Evolutionary conservation across 768 basidiomycete genomes (phyloP), one percentile per base, ranked within the genome.

Genomic region (Plicaturopsis crispa): DNA sequence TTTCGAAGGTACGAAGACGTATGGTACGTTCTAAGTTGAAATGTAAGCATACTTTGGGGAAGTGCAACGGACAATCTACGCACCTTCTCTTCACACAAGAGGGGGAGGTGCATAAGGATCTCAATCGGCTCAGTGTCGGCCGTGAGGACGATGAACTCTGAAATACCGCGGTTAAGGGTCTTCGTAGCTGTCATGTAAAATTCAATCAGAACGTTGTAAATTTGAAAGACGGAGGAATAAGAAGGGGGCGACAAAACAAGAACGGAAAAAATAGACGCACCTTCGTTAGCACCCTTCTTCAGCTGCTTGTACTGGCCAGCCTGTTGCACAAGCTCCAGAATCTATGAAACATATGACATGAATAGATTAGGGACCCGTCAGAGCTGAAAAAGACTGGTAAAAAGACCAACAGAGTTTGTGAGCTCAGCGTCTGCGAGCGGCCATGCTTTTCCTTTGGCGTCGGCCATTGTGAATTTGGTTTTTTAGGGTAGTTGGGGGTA

Each of bases 211-310:
- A n/a, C n/a, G n/a, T n/a, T n/a, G n/a, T n/a, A n/a, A n/a, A n/a
- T n/a, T n/a, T n/a, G n/a, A n/a, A n/a, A n/a, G n/a, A n/a, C n/a
- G n/a, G n/a, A n/a, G n/a, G 17, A 38, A 39, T 24, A 11, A 17
- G 38, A 20, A 10, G 19, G 19, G 12, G 2, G n/a, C n/a, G 22
- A 36, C 20, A 13, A 26, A 14, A 26, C 11, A n/a, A 2, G 16
- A 26, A 3, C 12, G 40, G 18, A 10, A 18, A 19, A 36, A 22
- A 33, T n/a, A 13, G 12, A 53, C 70, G 24, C 35, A 87, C 89
- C 87, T 77, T 99, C 96, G 63, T 99, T 99, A 31, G 96, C 96
- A 44, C 96, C 94, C 69, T 97, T 97, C 69, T 97, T 98, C 34
- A 97, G 67, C 62, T 97, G 93, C 67, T 97, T 97, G 71, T 94